A percentile compares a stretch with the other conserved stretches of the same genome.
Conservation (phyloP, 129 eudicot genomes). For the Deinandra increscens region DNA sequence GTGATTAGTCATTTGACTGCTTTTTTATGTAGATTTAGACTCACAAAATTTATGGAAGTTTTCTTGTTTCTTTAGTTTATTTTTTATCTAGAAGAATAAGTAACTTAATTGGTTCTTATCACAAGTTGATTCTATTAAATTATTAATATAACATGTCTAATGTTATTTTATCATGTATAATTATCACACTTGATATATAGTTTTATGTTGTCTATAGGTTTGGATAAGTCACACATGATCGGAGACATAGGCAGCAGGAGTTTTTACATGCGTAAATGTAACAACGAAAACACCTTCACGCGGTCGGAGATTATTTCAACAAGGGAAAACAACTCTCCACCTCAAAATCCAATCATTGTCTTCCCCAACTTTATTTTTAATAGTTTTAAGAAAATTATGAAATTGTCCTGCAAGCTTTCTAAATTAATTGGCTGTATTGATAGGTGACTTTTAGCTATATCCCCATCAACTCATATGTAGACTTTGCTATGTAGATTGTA, state of each 20-base stretch:
- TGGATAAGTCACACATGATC: conserved; percentile 50
- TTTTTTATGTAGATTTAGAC: too few relatives aligned
- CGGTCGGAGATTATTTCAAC: conserved; percentile 4
- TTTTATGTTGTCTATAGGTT: conserved; percentile 37
- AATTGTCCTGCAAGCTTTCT: conserved; percentile 46
- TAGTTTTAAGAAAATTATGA: conserved; percentile 39
- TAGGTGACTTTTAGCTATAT: conserved; percentile 17
- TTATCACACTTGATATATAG: too few relatives aligned
- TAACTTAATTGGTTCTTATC: too few relatives aligned
- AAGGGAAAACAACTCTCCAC: background rate
- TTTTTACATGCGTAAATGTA: conserved; percentile 68
- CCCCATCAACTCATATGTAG: background rate
- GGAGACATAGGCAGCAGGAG: conserved; percentile 85
- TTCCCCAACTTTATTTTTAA: conserved; percentile 34
- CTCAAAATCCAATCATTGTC: conserved; percentile 18
- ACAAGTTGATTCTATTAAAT: too few relatives aligned
- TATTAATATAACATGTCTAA: too few relatives aligned
- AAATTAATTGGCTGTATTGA: conserved; percentile 57
- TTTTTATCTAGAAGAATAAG: too few relatives aligned
- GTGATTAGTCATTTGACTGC: too few relatives aligned
- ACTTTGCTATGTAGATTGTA: too few relatives aligned
- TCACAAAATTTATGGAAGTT: too few relatives aligned
- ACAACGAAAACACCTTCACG: background rate
- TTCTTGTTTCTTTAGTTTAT: too few relatives aligned
- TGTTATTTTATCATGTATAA: too few relatives aligned